These are phyloP conservation scores for Dipodascus albidus DNA, from an alignment of 805 yeast genomes.

Conservation along the genomic window DNA sequence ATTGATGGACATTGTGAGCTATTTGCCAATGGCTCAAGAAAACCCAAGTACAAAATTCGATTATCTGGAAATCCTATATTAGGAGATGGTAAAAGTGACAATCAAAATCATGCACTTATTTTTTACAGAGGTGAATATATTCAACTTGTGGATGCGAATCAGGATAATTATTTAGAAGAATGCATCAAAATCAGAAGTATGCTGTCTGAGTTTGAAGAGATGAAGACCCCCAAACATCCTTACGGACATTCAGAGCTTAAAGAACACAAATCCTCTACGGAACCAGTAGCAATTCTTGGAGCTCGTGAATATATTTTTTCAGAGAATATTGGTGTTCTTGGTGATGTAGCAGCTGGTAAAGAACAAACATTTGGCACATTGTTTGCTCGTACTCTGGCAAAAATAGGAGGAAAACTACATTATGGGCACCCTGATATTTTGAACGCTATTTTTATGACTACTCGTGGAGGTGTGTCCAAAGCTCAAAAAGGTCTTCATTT, in stretches of 20 bases:
- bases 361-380: conserved; percentile 83
- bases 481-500: conserved; percentile 75
- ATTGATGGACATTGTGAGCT: conserved; percentile 63
- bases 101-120: conserved; percentile 65
- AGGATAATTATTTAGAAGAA: conserved; percentile 72
- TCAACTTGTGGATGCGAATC: conserved; percentile 75
- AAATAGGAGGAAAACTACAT: conserved; percentile 72
- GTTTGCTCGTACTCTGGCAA: conserved; percentile 72
- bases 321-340: conserved; percentile 70
- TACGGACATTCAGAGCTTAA: conserved; percentile 29
- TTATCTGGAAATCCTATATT: conserved; percentile 73
- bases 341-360: conserved; percentile 82
- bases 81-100: conserved; percentile 80
- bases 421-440: conserved; percentile 83
- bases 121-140: conserved; percentile 74
- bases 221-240: conserved; percentile 10
- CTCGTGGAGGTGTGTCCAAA: conserved; percentile 80
- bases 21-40: conserved; percentile 43
- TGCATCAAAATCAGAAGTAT: conserved; percentile 68
- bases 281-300: conserved; percentile 75
- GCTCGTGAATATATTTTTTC: conserved; percentile 78
- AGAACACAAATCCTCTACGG: conserved; percentile 21
- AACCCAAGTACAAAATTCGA: conserved; percentile 51
- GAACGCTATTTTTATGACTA: conserved; percentile 64
- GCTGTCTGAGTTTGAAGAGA: conserved; percentile 66